Conservation (phyloP, 1,284 basidiomycete genomes). For the Heterobasidion parviporum region DNA sequence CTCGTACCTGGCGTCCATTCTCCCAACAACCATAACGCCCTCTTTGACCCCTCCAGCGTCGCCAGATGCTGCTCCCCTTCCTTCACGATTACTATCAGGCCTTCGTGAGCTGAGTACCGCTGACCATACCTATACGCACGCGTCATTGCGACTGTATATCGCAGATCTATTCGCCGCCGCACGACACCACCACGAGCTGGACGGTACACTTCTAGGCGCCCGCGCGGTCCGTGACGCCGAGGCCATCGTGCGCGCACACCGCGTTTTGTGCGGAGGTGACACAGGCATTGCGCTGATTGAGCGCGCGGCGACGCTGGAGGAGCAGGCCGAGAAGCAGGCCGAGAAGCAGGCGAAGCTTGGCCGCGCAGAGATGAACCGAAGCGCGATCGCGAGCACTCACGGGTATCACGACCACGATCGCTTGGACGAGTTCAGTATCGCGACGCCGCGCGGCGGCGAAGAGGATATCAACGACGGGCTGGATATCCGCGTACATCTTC, state of each 20-base stretch:
- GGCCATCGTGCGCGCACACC: slow-evolving; percentile 51
- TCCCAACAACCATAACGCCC: slow-evolving; percentile 13
- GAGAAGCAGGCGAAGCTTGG: neutral
- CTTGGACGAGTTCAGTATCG: neutral
- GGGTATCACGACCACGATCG: neutral
- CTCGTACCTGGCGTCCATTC: slow-evolving; percentile 20
- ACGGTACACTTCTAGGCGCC: slow-evolving; percentile 57
- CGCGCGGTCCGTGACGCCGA: slow-evolving; percentile 52
- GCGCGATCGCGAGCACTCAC: neutral
- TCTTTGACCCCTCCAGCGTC: neutral
- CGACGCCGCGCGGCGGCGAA: neutral
- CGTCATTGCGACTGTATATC: slow-evolving; percentile 51
- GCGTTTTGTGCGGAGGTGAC: slow-evolving; percentile 51
- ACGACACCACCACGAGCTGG: slow-evolving; percentile 61
- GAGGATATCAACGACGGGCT: slow-evolving; percentile 3
- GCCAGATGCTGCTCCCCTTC: slow-evolving; percentile 2
- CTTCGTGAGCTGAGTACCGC: slow-evolving; percentile 21
- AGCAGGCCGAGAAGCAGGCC: neutral
- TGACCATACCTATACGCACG: slow-evolving; percentile 34
- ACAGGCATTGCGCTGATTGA: slow-evolving; percentile 41
- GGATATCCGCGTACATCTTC: slow-evolving; percentile 3
- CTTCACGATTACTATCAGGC: slow-evolving; percentile 23
- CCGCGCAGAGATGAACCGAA: neutral
- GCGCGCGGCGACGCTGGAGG: slow-evolving; percentile 11
- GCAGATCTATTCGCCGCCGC: slow-evolving; percentile 66